phyloP scores from a whole-genome alignment of 192 early-diverging fungal genomes.

The Mortierella alpina region DNA sequence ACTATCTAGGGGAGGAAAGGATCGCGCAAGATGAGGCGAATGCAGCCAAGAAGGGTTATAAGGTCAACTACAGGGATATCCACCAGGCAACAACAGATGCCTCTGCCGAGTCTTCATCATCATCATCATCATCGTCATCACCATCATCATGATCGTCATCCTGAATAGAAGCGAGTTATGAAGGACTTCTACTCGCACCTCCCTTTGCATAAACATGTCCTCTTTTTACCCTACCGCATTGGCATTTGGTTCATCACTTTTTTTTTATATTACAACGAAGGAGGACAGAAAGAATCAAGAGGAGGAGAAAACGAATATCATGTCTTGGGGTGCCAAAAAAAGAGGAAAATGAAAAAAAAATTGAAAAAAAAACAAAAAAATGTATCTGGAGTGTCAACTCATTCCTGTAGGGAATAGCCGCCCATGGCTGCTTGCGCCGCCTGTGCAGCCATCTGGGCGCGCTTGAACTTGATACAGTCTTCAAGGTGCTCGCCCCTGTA shows the following conservation, averaged over 20 bases:
- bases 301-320: too few species aligned
- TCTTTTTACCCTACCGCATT: too few species aligned
- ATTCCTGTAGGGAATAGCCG: conserved; percentile 21
- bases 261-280: conserved; percentile 6
- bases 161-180: too few species aligned
- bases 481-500: conserved; percentile 66
- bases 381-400: too few species aligned
- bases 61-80: conserved; percentile 36
- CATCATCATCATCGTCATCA: too few species aligned
- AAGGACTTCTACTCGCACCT: too few species aligned
- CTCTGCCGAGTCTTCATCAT: background rate
- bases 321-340: too few species aligned
- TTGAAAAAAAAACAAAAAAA: background rate
- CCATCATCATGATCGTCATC: too few species aligned
- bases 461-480: conserved; percentile 61
- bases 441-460: conserved; percentile 35
- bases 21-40: conserved; percentile 44
- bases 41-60: conserved; percentile 53
- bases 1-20: conserved; percentile 39
- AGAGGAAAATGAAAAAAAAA: background rate
- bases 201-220: too few species aligned
- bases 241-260: background rate
- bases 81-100: conserved; percentile 16
- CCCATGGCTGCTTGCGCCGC: conserved; percentile 13
- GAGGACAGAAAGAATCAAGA: background rate